Evolutionary conservation across 345 rosid genomes (phyloP), one percentile per base, ranked within the genome.

Genomic region (Eucalyptus lansdowneana): DNA sequence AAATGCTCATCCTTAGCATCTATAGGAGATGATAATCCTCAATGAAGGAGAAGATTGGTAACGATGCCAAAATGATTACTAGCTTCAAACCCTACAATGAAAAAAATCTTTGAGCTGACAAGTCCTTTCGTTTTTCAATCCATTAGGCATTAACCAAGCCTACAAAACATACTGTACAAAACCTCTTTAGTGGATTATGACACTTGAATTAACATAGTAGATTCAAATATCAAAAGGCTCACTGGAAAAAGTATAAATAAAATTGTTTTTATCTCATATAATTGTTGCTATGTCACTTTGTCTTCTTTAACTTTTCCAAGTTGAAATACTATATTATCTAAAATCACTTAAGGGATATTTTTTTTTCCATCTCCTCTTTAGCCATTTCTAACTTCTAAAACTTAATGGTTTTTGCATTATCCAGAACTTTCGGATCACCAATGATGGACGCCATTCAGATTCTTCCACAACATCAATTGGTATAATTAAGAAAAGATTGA

Each of bases 401-500:
- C 34, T 72, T 86, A 87, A 51, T 16, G 54, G 92, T 95, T 89
- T 88, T 91, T 92, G 97, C 98, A 87, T 92, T 97, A 91, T 94
- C 99, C 53, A 97, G 94, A 91, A 96, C 98, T n/a, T 97, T 93
- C 90, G 93, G 92, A 91, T 96, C 98, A 72, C 98, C 96, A 10
- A 81, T 92, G 89, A 95, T 97, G 29, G 97, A 98, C 91, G 95
- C 95, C 89, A 96, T 98, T 80, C 97, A 94, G 88, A 95, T 96
- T 86, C 98, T 98, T 91, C 98, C 99, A 88, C 99, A 96, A 91
- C 99, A 97, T 93, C 99, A 97, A 90, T 98, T 95, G 93, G 98
- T 97, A 91, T 25, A 40, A 8, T 69, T 69, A 31, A 31, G 80
- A 11, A 17, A 69, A 69, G 10, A 31, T 5, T 22, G 0, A 69